A percentile compares a stretch with the other conserved stretches of the same genome.
Conservation (phyloP, 257 asterid species). For the Gentiana straminea region DNA sequence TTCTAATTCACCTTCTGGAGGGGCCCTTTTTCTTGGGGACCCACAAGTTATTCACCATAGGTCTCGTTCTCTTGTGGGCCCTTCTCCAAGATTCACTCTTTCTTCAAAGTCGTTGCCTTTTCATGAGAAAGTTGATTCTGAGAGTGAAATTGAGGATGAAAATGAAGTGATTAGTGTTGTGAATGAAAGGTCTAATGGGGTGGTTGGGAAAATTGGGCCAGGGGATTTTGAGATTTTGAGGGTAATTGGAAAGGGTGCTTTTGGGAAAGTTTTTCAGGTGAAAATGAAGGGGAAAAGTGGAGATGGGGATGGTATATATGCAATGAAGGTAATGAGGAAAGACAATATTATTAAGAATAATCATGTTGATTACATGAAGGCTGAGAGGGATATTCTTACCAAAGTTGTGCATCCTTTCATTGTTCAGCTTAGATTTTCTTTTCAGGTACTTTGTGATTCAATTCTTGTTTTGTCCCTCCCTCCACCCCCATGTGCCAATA, state of each 20-base stretch:
- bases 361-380: slow-evolving; percentile 88
- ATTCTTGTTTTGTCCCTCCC: not conserved
- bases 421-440: slow-evolving; percentile 76
- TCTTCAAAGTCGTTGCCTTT: slow-evolving; percentile 40
- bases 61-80: slow-evolving; percentile 87
- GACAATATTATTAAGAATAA: slow-evolving; percentile 81
- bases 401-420: slow-evolving; percentile 86
- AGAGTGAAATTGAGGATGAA: slow-evolving; percentile 29
- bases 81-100: slow-evolving; percentile 77
- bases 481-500: not conserved
- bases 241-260: slow-evolving; percentile 83
- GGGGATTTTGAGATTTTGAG: slow-evolving; percentile 82
- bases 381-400: slow-evolving; percentile 89
- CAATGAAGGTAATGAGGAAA: slow-evolving; percentile 91
- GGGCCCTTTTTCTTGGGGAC: slow-evolving; percentile 40
- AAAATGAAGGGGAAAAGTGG: slow-evolving; percentile 34
- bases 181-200: slow-evolving; percentile 1
- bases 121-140: slow-evolving; percentile 43
- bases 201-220: slow-evolving; percentile 37
- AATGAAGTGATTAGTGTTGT: slow-evolving; percentile 9
- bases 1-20: slow-evolving; percentile 35
- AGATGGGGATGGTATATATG: slow-evolving; percentile 68
- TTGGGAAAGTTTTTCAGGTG: slow-evolving; percentile 95
- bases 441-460: slow-evolving; percentile 44
- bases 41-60: slow-evolving; percentile 66